Base-by-base conservation (phyloP, 169 alveolate genomes). In the Plasmodium fragile region DNA sequence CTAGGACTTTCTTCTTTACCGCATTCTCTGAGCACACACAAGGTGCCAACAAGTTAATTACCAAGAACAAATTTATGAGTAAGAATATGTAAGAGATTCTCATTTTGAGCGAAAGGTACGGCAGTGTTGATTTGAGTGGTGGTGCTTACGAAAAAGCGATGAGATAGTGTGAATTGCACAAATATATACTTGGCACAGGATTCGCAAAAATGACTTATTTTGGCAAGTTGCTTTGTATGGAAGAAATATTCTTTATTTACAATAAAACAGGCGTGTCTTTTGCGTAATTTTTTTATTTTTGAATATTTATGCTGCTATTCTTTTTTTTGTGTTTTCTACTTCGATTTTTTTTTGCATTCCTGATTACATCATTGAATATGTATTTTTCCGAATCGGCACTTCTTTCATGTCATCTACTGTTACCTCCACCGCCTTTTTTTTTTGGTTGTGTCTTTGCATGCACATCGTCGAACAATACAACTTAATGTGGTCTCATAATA, bases 31-130 rank as follows among this genome's bases (percentile, higher is more conserved):
- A 52, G 43, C 72, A 55, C 7, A 53, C 32, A 41, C 77, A 81
- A 6, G 90, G 90, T 13, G 28, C 43, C 43, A 81, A 30, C 28
- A 81, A 53, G 41, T 28, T 81, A 22, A 41, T 18, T 53, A 81
- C 22, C 18, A 81, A 49, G 59, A 81, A 25, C 30, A 81, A 13
- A 41, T 53, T 81, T 30, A 45, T 53, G 71, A 81, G 22, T 22
- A 28, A 28, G 28, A 41, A 81, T 30, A 81, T 30, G 43, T 22
- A 28, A 3, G 80, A 81, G 1, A 55, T 71, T 81, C 55, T 81
- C 90, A 81, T 81, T 81, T 81, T 81, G 25, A 79, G 36, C 5
- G 36, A 65, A 65, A 65, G 36, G n/a, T 65, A 22, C 16, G 11
- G 34, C 75, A 65, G 16, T 65, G 41, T 18, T 22, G 34, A 59